Evolutionary conservation across 768 basidiomycete genomes (phyloP), one percentile per base, ranked within the genome.

Genomic region (Boletellus ananiceps): DNA sequence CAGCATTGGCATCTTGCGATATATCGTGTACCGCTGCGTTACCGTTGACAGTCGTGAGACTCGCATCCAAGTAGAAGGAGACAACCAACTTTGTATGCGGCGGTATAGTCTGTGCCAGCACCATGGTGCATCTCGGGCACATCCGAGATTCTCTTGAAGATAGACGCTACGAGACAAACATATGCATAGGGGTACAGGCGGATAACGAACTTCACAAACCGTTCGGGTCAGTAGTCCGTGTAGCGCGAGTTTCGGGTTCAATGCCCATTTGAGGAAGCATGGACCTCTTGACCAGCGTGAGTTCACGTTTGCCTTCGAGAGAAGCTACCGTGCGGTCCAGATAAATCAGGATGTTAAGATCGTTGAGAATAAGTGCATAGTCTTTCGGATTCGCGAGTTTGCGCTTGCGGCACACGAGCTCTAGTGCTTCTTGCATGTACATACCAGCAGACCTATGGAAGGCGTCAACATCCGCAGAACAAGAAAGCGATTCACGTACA

Each of bases 401-500:
- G 42, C 84, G 78, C 61, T 80, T 81, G 33, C 79, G 75, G 63
- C 88, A 92, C 1, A 91, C 85, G 18, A 84, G 74, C 53, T 96
- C 95, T 19, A 96, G 78, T 1, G 91, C 90, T 66, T 98, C 95
- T 58, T 94, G 93, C 81, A 97, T 87, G 66, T 98, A 98, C 86
- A 93, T 96, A 8, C 89, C 92, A 13, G 89, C 83, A 8, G 92
- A 83, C 5, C 86, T 90, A 33, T 9, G 52, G 0, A 16, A 27
- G 8, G 29, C 5, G 21, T 42, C 40, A 52, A 42, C 4, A 39
- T 16, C 27, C 32, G 37, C 35, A 2, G 29, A 35, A 23, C 27
- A 8, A 21, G 9, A 0, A 5, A 29, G n/a, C 6, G 18, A 21
- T 21, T 25, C 5, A 73, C 89, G 47, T 77, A 95, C 90, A 92